Evolutionary conservation across 331 rosid species (phyloP), one percentile per base, ranked within the genome.

Genomic region (Rosa hybrid): DNA sequence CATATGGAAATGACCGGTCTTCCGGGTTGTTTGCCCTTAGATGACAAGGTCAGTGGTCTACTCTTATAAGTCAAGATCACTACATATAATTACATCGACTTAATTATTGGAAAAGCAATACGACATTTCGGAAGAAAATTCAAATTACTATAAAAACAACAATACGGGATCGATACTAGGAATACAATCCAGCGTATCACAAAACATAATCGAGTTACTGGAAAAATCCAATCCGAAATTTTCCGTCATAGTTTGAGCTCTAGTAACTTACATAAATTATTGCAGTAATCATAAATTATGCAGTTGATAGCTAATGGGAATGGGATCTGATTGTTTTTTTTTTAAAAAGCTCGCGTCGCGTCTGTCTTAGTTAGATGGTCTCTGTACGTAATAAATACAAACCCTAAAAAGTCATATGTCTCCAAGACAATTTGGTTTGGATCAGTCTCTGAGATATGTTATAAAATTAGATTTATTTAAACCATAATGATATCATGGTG

Each of bases 401-500:
- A 41, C 51, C 48, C 49, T 39, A 68, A 20, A 34, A 42, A 68
- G 81, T 78, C 75, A 9, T 51, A 12, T 41, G 18, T 13, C 68
- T 53, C 25, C 25, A 68, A 53, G 49, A 77, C 65, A 45, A 77
- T 65, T 50, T 64, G 51, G 50, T 65, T 77, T 77, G 25, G 49
- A 41, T 68, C 16, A 68, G 72, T 68, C 50, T 41, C 18, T 9
- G 8, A 63, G 75, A 74, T 77, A 68, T n/a, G 41, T 82, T 44
- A 79, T 41, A 27, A 18, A 14, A 16, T 71, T 27, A 3, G 21
- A 30, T 68, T 77, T 77, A 4, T 41, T 77, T 78, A 46, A 81
- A 76, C 34, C 78, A 25, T 18, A 56, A 63, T 79, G 78, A 79
- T 57, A 74, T 71, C 83, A 75, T 54, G 59, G 39, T n/a, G 51